Percentiles rank a stretch among this genome's conserved stretches.
phyloP scores from a whole-genome alignment of 169 alveolate species.

The Plasmodium cynomolgi region DNA sequence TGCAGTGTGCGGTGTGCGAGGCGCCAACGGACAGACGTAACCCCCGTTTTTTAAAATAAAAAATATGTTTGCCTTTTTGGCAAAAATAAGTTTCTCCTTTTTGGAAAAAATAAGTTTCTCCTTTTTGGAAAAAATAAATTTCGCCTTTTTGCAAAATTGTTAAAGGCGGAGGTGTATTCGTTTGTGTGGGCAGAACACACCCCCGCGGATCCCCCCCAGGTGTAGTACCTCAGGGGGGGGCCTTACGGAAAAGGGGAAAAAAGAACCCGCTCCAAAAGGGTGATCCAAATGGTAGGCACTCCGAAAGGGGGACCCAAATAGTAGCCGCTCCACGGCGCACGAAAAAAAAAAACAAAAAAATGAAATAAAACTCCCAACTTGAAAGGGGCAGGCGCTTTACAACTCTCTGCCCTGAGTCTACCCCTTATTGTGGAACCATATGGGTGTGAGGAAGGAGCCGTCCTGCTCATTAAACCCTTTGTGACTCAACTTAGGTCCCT shows the following conservation, averaged over 20 bases:
- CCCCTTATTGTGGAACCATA: constrained; percentile 68
- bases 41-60: neutral
- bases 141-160: neutral
- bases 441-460: constrained; percentile 64
- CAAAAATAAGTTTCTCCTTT: neutral
- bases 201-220: neutral
- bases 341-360: neutral
- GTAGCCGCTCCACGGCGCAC: neutral
- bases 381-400: neutral
- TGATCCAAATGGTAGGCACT: neutral
- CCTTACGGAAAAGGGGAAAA: neutral
- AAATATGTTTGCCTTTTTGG: neutral
- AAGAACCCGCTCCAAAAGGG: neutral
- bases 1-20: no score
- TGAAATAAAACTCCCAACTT: neutral
- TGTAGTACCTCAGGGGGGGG: neutral
- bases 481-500: constrained; percentile 54
- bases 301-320: neutral
- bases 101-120: neutral
- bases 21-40: neutral
- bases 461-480: constrained; percentile 75
- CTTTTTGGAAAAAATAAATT: no score
- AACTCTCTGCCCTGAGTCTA: neutral
- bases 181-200: neutral
- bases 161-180: neutral